Percentiles rank a stretch among this genome's conserved stretches.
These are phyloP conservation scores for Metschnikowia reukaufii DNA, from an alignment of 805 yeast species.

Conservation along the genomic window DNA sequence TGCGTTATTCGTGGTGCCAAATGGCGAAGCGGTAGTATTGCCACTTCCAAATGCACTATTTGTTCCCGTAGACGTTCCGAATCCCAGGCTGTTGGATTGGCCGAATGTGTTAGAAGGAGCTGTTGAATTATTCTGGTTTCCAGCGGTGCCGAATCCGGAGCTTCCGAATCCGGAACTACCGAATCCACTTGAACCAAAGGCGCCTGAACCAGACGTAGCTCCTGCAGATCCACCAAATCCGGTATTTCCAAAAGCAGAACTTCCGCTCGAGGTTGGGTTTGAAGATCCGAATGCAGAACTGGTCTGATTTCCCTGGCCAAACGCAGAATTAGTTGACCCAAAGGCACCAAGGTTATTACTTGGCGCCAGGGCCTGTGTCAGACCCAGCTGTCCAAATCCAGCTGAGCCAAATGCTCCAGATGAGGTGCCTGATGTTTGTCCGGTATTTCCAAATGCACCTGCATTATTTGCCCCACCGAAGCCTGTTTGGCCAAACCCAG, in stretches of 20 bases:
- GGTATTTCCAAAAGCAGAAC: conserved; percentile 6
- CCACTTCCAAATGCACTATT: background rate
- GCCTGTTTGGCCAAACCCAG: background rate
- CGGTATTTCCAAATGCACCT: conserved; percentile 17
- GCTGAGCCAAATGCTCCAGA: background rate
- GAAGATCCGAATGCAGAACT: background rate
- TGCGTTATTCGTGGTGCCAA: background rate
- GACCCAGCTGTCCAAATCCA: background rate
- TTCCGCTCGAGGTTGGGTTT: background rate
- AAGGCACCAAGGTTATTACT: background rate
- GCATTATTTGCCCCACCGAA: conserved; percentile 3
- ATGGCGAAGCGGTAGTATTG: background rate
- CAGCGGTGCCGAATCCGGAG: conserved; percentile 9
- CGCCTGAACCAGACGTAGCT: background rate
- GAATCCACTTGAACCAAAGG: conserved; percentile 1
- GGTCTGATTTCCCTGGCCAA: background rate
- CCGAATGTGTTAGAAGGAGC: conserved; percentile 6
- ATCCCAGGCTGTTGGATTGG: conserved; percentile 8
- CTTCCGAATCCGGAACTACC: conserved; percentile 14
- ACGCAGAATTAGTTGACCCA: background rate
- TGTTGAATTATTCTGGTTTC: background rate
- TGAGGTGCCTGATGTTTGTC: background rate
- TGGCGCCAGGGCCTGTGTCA: background rate
- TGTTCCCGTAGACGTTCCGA: conserved; percentile 1
- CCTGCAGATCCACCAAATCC: conserved; percentile 3